Percentiles rank a stretch among this genome's conserved stretches.
phyloP scores from a whole-genome alignment of 495 filamentous ascomycete species.

The Penicillium bovifimosum region DNA sequence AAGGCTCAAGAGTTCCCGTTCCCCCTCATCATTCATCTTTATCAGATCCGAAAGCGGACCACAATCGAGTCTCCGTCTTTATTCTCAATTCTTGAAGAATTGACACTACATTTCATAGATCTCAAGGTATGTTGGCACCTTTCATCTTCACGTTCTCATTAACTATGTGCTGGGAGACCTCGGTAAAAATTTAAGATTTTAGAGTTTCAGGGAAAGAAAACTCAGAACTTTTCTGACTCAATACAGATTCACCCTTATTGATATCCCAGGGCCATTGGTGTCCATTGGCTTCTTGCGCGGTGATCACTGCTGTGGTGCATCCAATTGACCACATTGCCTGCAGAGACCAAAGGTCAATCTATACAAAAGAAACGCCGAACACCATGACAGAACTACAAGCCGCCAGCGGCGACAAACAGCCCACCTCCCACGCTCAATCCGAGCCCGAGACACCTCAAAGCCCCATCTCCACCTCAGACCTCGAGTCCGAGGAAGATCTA shows the following conservation, averaged over 20 bases:
- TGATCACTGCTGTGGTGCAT: neutral
- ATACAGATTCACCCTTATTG: neutral
- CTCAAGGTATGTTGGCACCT: neutral
- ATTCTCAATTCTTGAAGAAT: neutral
- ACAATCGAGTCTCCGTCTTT: slow-evolving; percentile 7
- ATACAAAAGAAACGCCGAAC: neutral
- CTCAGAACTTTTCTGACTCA: neutral
- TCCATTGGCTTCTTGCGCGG: neutral
- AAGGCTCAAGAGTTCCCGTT: neutral
- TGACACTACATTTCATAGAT: neutral
- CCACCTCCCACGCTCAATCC: slow-evolving; percentile 17
- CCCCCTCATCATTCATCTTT: slow-evolving; percentile 1
- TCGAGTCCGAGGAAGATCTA: slow-evolving; percentile 20
- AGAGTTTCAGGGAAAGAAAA: neutral
- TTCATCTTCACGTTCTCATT: neutral
- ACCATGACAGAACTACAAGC: slow-evolving; percentile 11
- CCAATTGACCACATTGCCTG: neutral
- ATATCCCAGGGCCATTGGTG: neutral
- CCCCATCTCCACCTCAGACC: slow-evolving; percentile 12
- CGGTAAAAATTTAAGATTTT: neutral
- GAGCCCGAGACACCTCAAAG: slow-evolving; percentile 11
- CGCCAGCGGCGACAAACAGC: slow-evolving; percentile 17
- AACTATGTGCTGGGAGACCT: slow-evolving; percentile 8
- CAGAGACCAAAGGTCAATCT: neutral
- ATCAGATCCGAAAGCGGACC: slow-evolving; percentile 24